Conservation (phyloP, 1,284 basidiomycete genomes). For the Nidula niveotomentosa region DNA sequence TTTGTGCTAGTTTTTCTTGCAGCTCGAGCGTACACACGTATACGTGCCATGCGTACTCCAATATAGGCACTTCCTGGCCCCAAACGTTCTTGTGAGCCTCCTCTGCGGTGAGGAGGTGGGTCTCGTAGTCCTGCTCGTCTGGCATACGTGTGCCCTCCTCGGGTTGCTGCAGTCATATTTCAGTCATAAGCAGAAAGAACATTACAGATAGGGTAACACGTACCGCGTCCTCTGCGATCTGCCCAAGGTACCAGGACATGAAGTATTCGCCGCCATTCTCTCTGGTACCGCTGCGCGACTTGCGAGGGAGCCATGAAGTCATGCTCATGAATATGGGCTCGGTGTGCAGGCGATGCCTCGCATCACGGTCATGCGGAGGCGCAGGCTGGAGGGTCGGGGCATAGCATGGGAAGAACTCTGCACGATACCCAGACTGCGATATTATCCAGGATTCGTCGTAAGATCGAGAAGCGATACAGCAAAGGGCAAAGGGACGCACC, state of each 20-base stretch:
- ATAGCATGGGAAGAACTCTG: conserved; percentile 45
- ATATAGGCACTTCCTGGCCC: conserved; percentile 18
- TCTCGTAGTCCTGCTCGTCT: conserved; percentile 47
- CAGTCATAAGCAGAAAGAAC: neutral
- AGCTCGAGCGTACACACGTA: conserved; percentile 17
- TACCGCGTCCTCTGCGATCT: conserved; percentile 53
- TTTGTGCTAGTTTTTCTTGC: conserved; percentile 1
- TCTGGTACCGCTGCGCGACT: conserved; percentile 5
- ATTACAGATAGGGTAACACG: conserved; percentile 12
- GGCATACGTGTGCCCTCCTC: conserved; percentile 53
- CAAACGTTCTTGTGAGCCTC: conserved; percentile 24
- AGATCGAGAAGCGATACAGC: neutral
- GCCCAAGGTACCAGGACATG: conserved; percentile 51
- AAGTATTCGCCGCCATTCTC: conserved; percentile 45
- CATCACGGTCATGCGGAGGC: conserved; percentile 23
- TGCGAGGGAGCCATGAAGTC: neutral
- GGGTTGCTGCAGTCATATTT: conserved; percentile 30
- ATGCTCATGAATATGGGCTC: conserved; percentile 49
- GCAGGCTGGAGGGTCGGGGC: conserved; percentile 36
- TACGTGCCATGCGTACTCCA: conserved; percentile 27
- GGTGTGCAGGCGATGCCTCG: conserved; percentile 23
- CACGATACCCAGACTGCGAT: conserved; percentile 50
- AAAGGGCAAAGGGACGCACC: conserved; percentile 30
- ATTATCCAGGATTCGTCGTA: neutral
- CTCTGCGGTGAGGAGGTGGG: conserved; percentile 28